These are phyloP conservation scores for Prunus fruticosa DNA, from an alignment of 306 rosid species.

Conservation along the genomic window DNA sequence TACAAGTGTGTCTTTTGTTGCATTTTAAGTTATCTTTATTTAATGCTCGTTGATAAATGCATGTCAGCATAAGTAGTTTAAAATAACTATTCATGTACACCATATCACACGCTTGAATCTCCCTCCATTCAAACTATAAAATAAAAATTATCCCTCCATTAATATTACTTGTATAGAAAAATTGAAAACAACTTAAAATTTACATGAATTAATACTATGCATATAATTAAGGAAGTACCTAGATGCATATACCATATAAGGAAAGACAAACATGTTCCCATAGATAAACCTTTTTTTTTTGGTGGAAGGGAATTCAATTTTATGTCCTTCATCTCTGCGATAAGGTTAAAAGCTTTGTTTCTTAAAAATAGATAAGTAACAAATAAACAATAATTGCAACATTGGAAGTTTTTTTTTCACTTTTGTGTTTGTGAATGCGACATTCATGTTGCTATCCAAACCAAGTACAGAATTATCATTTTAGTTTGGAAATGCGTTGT, in stretches of 20 bases:
- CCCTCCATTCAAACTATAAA: no score
- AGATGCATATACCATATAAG: background rate
- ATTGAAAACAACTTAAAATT: no score
- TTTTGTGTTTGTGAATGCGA: background rate
- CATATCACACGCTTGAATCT: no score
- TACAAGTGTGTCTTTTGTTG: no score
- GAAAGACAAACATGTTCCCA: background rate
- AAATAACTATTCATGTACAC: no score
- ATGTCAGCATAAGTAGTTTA: no score
- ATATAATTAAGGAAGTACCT: no score
- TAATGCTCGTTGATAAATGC: no score
- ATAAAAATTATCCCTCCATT: no score
- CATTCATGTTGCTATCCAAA: background rate
- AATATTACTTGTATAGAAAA: no score
- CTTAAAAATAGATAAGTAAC: background rate
- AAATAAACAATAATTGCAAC: background rate
- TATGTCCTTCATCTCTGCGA: background rate
- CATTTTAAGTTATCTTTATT: no score
- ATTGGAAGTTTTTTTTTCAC: background rate
- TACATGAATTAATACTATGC: background rate
- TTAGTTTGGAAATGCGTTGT: no score
- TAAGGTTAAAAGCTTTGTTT: background rate
- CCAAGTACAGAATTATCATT: background rate
- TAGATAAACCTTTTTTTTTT: background rate
- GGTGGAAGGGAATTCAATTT: background rate